Base-by-base conservation (phyloP, 371 early-diverging fungal genomes). In the Fennellomyces sp. region DNA sequence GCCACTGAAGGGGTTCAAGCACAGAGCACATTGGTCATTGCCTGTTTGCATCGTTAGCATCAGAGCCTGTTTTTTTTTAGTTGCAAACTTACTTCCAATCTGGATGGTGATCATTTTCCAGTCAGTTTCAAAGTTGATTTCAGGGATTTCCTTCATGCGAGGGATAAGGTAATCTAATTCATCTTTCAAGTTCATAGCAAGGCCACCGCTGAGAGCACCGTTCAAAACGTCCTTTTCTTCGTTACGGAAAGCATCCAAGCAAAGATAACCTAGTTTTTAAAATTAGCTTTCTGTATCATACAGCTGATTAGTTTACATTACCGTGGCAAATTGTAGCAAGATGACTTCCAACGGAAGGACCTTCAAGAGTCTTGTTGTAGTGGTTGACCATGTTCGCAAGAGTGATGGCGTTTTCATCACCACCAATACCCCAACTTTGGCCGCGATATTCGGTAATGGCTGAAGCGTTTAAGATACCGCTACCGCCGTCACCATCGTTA, bases 41-140 rank as follows among this genome's bases (percentile, higher is more conserved):
- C 63, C 63, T 62, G 30, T n/a, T 33, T 33, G 12, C 12, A 33
- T 33, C 5, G 12, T 39, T 39, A 39, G 39, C 17, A 39, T 4
- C 39, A 39, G 5, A 33, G 5, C 12, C 5, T 7, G 12, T 33
- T 33, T 7, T 33, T 5, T 33, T 27, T n/a, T 10, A 27, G 0
- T 52, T 4, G 2, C n/a, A 61, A 70, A 88, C 76, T 68, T 72
- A 53, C 72, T 72, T 12, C 75, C 78, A 27, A 74, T 74, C 58
- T 74, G 75, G 19, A 77, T 74, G 23, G 68, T 77, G 29, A 77
- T 72, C 64, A 77, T 52, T 17, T 78, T 78, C 78, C 78, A 77
- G 39, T 77, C 78, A 21, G 65, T 69, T 28, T 65, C 42, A 33
- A 58, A 67, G 47, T 72, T 55, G 5, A 69, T 29, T 13, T 47